Conservation (phyloP, 805 yeast species). For the Cyberlindnera euphorbiae region DNA sequence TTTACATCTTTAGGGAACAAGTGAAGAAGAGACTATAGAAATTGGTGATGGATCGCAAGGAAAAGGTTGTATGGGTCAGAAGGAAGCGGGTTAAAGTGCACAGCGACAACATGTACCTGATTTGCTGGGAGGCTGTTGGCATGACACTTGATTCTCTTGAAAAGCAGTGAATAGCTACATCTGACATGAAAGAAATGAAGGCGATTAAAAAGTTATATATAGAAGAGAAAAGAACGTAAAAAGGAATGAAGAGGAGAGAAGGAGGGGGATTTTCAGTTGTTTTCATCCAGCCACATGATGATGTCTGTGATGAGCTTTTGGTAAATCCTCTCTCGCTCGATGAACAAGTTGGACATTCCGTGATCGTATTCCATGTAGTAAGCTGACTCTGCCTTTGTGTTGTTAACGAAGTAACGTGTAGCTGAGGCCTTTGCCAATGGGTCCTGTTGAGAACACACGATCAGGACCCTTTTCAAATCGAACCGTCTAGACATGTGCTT, state of each 20-base stretch:
- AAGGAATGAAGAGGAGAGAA: no score
- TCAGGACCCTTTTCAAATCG: conserved; percentile 11
- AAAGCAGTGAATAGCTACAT: no score
- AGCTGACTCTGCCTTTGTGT: conserved; percentile 12
- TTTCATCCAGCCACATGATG: conserved; percentile 18
- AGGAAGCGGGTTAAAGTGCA: conserved; percentile 14
- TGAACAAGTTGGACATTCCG: conserved; percentile 18
- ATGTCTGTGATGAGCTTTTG: conserved; percentile 14
- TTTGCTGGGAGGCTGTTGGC: conserved; percentile 18
- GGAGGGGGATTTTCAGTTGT: no score
- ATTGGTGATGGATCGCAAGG: conserved; percentile 6
- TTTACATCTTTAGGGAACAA: conserved; percentile 13
- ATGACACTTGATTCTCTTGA: conserved; percentile 9
- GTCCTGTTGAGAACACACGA: conserved; percentile 16
- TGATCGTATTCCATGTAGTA: conserved; percentile 13
- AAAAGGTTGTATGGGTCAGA: conserved; percentile 6
- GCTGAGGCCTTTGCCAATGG: conserved; percentile 3
- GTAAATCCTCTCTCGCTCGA: conserved; percentile 19
- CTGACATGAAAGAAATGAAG: neutral
- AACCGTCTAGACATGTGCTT: conserved; percentile 8
- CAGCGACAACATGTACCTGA: conserved; percentile 4
- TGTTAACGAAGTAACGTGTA: conserved; percentile 11
- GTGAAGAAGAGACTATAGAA: conserved; percentile 6
- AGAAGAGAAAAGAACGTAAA: no score
- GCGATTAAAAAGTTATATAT: neutral